Conservation (phyloP, 2,329 filamentous ascomycete species). For the Ampelomyces quisqualis region DNA sequence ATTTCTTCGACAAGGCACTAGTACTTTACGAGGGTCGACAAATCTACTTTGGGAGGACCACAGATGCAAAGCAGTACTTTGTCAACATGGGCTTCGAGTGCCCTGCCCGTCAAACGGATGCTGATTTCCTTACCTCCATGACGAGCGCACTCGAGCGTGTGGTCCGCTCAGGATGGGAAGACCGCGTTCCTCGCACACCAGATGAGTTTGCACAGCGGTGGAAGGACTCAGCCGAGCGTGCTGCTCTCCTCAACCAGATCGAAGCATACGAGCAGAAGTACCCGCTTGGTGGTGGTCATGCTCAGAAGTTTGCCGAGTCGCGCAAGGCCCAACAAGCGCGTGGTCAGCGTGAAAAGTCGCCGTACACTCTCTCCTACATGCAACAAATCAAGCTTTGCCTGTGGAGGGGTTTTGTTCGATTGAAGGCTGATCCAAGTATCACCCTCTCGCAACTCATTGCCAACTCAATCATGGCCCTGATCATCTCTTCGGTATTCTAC, state of each 20-base stretch:
- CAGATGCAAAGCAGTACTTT: conserved; percentile 68
- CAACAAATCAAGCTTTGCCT: conserved; percentile 80
- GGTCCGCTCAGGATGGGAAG: conserved; percentile 48
- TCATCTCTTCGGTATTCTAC: conserved; percentile 80
- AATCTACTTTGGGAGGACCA: conserved; percentile 68
- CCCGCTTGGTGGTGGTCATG: conserved; percentile 48
- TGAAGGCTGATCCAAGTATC: conserved; percentile 74
- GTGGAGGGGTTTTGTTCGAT: conserved; percentile 74
- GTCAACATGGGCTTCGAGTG: conserved; percentile 70
- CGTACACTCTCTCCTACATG: conserved; percentile 75
- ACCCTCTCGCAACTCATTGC: conserved; percentile 68
- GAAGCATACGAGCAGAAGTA: conserved; percentile 50
- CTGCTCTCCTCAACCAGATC: conserved; percentile 47
- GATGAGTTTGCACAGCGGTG: conserved; percentile 55
- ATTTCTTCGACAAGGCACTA: conserved; percentile 69
- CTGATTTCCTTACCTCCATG: conserved; percentile 77
- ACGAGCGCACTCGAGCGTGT: conserved; percentile 55
- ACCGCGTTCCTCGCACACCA: conserved; percentile 51
- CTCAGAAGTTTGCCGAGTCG: conserved; percentile 50
- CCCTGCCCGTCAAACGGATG: conserved; percentile 69
- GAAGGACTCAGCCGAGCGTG: conserved; percentile 56
- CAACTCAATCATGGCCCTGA: conserved; percentile 74
- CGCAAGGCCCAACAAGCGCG: conserved; percentile 52
- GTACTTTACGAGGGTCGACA: conserved; percentile 68
- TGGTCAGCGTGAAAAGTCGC: conserved; percentile 64